Conservation (phyloP, 2,329 filamentous ascomycete species). For the Alternaria gansuensis region DNA sequence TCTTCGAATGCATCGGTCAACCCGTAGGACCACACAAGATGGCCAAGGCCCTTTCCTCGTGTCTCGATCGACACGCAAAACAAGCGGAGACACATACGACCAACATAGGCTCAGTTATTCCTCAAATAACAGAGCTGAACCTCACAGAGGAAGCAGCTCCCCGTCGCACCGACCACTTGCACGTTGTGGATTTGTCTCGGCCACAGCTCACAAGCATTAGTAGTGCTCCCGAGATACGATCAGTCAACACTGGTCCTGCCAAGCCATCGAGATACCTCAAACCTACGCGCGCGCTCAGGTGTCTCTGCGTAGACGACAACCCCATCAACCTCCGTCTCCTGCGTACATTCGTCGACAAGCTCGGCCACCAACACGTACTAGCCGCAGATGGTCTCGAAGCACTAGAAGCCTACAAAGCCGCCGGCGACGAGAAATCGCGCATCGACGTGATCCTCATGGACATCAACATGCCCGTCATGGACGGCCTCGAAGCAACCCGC, state of each 20-base stretch:
- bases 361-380: slow-evolving; percentile 45
- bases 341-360: slow-evolving; percentile 49
- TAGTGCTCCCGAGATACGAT: slow-evolving; percentile 47
- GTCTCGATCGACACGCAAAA: slow-evolving; percentile 45
- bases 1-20: slow-evolving; percentile 49
- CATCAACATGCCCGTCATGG: slow-evolving; percentile 52
- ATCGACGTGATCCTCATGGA: slow-evolving; percentile 50
- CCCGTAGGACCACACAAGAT: slow-evolving; percentile 54
- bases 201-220: slow-evolving; percentile 40
- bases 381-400: slow-evolving; percentile 52
- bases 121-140: slow-evolving; percentile 35
- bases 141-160: slow-evolving; percentile 42
- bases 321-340: slow-evolving; percentile 53
- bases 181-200: slow-evolving; percentile 28
- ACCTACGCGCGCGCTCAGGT: slow-evolving; percentile 36
- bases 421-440: slow-evolving; percentile 21
- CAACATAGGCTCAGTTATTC: slow-evolving; percentile 24
- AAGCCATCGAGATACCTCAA: slow-evolving; percentile 32
- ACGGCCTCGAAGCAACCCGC: slow-evolving; percentile 53
- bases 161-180: slow-evolving; percentile 16
- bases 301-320: slow-evolving; percentile 54
- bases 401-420: slow-evolving; percentile 42
- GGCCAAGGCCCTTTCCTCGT: slow-evolving; percentile 47
- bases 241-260: slow-evolving; percentile 25
- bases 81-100: slow-evolving; percentile 24